Conservation (phyloP, 2,329 filamentous ascomycete species). For the Myriosclerotinia scirpicola region DNA sequence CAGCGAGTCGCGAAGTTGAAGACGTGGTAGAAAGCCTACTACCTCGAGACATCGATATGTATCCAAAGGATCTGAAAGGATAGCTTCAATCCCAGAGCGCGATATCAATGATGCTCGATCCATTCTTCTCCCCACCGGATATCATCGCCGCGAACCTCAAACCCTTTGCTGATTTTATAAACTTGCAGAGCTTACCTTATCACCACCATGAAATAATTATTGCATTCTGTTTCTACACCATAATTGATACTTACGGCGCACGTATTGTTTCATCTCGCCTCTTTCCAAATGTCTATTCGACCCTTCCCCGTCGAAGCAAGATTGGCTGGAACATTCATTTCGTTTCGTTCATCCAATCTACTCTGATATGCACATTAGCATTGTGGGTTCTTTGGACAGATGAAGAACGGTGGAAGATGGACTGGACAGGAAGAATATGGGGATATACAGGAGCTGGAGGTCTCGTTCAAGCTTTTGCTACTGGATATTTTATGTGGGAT, state of each 20-base stretch:
- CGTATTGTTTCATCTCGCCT: slow-evolving; percentile 64
- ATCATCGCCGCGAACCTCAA: neutral
- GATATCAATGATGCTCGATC: neutral
- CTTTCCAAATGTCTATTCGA: slow-evolving; percentile 54
- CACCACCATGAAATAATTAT: slow-evolving; percentile 75
- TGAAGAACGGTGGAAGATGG: slow-evolving; percentile 63
- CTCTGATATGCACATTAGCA: slow-evolving; percentile 67
- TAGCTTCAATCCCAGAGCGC: neutral
- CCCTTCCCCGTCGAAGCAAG: slow-evolving; percentile 58
- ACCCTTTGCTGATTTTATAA: neutral
- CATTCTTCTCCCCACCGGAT: neutral
- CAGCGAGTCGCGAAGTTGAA: too few relatives aligned
- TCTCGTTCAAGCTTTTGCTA: slow-evolving; percentile 71
- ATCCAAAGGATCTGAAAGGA: too few relatives aligned
- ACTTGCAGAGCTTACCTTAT: slow-evolving; percentile 59
- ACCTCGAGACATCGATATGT: too few relatives aligned
- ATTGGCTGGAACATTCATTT: slow-evolving; percentile 83
- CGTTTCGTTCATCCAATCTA: slow-evolving; percentile 73
- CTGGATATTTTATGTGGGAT: slow-evolving; percentile 82
- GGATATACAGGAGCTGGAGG: slow-evolving; percentile 72
- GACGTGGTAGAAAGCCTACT: too few relatives aligned
- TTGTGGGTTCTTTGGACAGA: slow-evolving; percentile 68
- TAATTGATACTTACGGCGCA: slow-evolving; percentile 64
- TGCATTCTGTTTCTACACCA: slow-evolving; percentile 65
- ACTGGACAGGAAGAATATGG: slow-evolving; percentile 67